Conservation (phyloP, 192 early-diverging fungal genomes). For the Coemansia sp. region DNA sequence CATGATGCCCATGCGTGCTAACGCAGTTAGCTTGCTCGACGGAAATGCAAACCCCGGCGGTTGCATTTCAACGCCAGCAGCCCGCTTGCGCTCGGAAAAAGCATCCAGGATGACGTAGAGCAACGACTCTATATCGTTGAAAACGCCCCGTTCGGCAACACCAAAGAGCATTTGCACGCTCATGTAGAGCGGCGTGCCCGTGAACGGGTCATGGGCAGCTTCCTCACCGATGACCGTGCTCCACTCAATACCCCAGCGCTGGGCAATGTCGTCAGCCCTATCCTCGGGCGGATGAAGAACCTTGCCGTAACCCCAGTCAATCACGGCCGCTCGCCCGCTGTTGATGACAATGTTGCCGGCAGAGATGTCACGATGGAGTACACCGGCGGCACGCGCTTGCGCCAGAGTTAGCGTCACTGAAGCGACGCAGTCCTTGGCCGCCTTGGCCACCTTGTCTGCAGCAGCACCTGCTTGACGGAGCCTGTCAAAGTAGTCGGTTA, state of each 20-base stretch:
- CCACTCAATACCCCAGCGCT: neutral
- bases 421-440: neutral
- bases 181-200: neutral
- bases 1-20: too few relatives aligned
- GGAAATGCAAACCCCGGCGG: too few relatives aligned
- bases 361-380: slow-evolving; percentile 23
- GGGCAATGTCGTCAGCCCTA: neutral
- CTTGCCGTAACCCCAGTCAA: slow-evolving; percentile 21
- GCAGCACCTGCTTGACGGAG: neutral
- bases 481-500: neutral
- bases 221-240: neutral
- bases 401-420: neutral
- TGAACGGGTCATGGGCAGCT: neutral
- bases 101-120: neutral
- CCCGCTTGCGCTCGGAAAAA: too few relatives aligned
- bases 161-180: neutral
- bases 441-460: neutral
- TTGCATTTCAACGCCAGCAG: too few relatives aligned
- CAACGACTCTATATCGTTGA: too few relatives aligned
- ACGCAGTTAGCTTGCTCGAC: too few relatives aligned
- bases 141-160: neutral
- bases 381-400: neutral
- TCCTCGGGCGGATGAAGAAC: neutral
- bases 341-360: slow-evolving; percentile 13
- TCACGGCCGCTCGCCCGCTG: neutral